Base-by-base conservation (phyloP, 306 rosid genomes). In the Ormosia emarginata region DNA sequence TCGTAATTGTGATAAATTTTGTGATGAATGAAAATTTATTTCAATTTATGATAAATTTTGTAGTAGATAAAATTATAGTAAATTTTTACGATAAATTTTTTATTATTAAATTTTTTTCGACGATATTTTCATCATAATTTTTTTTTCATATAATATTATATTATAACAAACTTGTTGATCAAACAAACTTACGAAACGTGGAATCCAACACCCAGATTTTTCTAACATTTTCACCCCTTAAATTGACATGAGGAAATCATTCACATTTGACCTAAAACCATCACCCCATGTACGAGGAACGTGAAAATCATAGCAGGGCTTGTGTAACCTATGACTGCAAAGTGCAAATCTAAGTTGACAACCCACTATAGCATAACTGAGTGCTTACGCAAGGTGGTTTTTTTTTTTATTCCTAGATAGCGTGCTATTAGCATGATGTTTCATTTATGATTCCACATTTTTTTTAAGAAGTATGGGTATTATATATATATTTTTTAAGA, bases 351-450 rank as follows among this genome's bases (percentile, higher is more conserved):
- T 24, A 24, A 47, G 30, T n/a, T 37, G 32, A 29, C 33, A 18
- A 63, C 73, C 87, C 87, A 85, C 86, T 81, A 50, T 6, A 43
- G 11, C 32, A 39, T n/a, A 79, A 84, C 59, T 37, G 50, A 80
- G 81, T 86, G 86, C 81, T 82, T 79, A 67, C 79, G 79, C 81
- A 84, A 74, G 74, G 55, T 30, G 37, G 5, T 66, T 7, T 30
- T 73, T 73, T n/a, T 49, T 73, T 68, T 18, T 49, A 55, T 62
- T 44, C n/a, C 34, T 58, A 57, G 15, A 17, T 47, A 47, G 37
- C 62, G 82, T 80, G 86, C 44, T 43, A 15, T 64, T 65, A 77
- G 12, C 59, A 56, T 47, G 41, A 52, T 64, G 37, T 12, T 74
- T 84, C 43, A 24, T 24, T n/a, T n/a, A n/a, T n/a, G n/a, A n/a